phyloP scores from a whole-genome alignment of 1,139 yeast genomes.

The Geotrichum candidum region DNA sequence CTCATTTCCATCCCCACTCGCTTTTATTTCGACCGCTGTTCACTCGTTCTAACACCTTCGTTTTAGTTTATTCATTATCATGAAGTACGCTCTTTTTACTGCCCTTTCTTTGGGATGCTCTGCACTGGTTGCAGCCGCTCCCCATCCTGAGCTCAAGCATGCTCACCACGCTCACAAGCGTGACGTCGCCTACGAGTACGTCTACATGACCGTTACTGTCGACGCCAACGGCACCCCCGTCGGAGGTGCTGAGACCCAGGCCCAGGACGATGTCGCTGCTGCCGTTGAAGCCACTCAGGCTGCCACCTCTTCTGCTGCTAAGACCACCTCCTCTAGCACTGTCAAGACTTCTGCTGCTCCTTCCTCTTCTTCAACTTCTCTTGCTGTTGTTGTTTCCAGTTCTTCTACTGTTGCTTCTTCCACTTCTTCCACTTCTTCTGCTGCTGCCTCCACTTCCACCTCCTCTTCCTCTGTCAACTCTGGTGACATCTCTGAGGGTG shows the following conservation, averaged over 20 bases:
- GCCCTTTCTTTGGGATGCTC: slow-evolving; percentile 13
- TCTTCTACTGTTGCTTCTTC: slow-evolving; percentile 16
- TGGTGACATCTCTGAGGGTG: slow-evolving; percentile 26
- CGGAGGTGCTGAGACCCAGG: slow-evolving; percentile 23
- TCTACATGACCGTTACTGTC: slow-evolving; percentile 71
- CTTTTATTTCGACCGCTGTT: neutral
- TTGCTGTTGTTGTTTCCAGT: slow-evolving; percentile 20
- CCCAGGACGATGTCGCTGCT: slow-evolving; percentile 20
- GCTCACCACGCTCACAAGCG: slow-evolving; percentile 58
- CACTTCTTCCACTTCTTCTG: slow-evolving; percentile 17
- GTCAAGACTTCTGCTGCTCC: neutral
- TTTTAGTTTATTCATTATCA: neutral
- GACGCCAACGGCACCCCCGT: slow-evolving; percentile 56
- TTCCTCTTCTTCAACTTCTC: neutral
- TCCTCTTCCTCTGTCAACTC: slow-evolving; percentile 31
- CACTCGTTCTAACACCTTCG: neutral
- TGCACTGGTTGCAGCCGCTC: slow-evolving; percentile 17
- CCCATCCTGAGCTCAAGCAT: slow-evolving; percentile 29
- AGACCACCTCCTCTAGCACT: slow-evolving; percentile 4
- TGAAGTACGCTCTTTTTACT: slow-evolving; percentile 13
- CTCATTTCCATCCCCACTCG: neutral
- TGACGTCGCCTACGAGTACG: slow-evolving; percentile 71
- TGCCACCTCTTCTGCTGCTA: slow-evolving; percentile 13
- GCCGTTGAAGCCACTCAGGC: neutral
- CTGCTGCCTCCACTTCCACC: slow-evolving; percentile 27